A percentile compares a stretch with the other conserved stretches of the same genome.
Evolutionary conservation across 352 stramenopile genomes (phyloP).

Genomic region (Discostella stelligera): DNA sequence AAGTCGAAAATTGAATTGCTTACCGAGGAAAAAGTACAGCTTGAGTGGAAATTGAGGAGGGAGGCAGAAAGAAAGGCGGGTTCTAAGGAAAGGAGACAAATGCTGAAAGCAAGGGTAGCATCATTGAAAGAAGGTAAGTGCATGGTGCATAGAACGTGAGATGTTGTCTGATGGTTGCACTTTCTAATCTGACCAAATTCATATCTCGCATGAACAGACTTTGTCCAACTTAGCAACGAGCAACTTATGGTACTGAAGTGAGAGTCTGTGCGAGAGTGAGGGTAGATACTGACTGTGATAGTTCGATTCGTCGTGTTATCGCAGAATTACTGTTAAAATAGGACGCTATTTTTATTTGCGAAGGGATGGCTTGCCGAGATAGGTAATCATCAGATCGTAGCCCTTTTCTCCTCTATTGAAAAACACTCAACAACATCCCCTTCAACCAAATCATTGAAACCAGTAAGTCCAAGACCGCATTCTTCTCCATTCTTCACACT

Average conservation of each 20-base stretch:
- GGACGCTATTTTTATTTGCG: too few relatives aligned
- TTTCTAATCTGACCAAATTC: neutral
- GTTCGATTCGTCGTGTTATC: too few relatives aligned
- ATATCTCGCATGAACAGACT: neutral
- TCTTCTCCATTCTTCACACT: slow-evolving; percentile 73
- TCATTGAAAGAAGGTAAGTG: slow-evolving; percentile 23
- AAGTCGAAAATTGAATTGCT: slow-evolving; percentile 20
- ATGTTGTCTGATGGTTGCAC: neutral
- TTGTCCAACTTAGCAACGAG: slow-evolving; percentile 10
- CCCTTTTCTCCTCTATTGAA: slow-evolving; percentile 74
- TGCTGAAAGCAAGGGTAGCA: slow-evolving; percentile 24
- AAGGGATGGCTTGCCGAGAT: neutral
- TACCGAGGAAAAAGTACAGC: slow-evolving; percentile 23
- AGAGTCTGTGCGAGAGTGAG: too few relatives aligned
- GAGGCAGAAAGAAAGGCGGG: slow-evolving; percentile 22
- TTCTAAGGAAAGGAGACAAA: slow-evolving; percentile 26
- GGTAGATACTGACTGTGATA: too few relatives aligned
- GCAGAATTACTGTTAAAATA: too few relatives aligned
- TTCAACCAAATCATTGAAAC: slow-evolving; percentile 74
- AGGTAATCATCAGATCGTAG: slow-evolving; percentile 36
- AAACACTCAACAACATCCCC: slow-evolving; percentile 82
- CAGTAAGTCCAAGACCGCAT: slow-evolving; percentile 75
- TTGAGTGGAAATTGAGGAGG: slow-evolving; percentile 22
- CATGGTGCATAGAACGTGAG: neutral
- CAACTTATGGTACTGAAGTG: neutral